Evolutionary conservation across 225 moss, liverwort and hornwort genomes (phyloP).

Genomic region (Polytrichum commune): DNA sequence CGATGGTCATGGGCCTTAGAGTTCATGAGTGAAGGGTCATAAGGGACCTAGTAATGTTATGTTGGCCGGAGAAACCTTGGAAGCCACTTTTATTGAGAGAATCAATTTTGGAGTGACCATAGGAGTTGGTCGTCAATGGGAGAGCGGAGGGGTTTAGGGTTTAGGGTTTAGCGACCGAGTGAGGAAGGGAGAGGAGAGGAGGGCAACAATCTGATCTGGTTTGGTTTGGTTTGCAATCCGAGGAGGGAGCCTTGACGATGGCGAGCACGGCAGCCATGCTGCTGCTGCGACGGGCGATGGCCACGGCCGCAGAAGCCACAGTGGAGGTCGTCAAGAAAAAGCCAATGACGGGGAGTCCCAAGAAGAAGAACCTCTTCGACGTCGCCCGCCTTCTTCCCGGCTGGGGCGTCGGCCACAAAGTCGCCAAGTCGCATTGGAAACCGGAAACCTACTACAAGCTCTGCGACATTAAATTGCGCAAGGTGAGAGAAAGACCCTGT

Average conservation of each 20-base stretch:
- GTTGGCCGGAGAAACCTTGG: too few species aligned
- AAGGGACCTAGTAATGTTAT: too few species aligned
- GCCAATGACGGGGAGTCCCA: constrained; percentile 26
- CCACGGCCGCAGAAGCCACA: constrained; percentile 12
- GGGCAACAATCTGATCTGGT: background rate
- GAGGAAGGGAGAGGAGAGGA: background rate
- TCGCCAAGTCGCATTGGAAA: constrained; percentile 45
- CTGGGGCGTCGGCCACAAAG: constrained; percentile 36
- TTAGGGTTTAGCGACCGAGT: too few species aligned
- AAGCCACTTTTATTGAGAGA: too few species aligned
- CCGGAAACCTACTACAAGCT: constrained; percentile 31
- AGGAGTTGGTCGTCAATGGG: too few species aligned
- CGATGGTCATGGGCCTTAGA: too few species aligned
- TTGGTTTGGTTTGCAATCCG: constrained; percentile 5
- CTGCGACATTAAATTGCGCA: constrained; percentile 35
- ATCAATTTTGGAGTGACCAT: too few species aligned
- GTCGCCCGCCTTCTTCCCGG: constrained; percentile 25
- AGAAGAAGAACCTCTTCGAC: constrained; percentile 47
- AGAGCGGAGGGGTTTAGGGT: too few species aligned
- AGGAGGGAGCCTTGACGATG: constrained; percentile 4
- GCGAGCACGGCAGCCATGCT: constrained; percentile 17
- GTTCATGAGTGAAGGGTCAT: too few species aligned
- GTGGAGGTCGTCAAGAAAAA: constrained; percentile 20
- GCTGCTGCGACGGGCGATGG: constrained; percentile 22
- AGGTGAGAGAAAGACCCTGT: constrained; percentile 17